Evolutionary conservation across 331 rosid genomes (phyloP).

Genomic region (Dryas integrifolia): DNA sequence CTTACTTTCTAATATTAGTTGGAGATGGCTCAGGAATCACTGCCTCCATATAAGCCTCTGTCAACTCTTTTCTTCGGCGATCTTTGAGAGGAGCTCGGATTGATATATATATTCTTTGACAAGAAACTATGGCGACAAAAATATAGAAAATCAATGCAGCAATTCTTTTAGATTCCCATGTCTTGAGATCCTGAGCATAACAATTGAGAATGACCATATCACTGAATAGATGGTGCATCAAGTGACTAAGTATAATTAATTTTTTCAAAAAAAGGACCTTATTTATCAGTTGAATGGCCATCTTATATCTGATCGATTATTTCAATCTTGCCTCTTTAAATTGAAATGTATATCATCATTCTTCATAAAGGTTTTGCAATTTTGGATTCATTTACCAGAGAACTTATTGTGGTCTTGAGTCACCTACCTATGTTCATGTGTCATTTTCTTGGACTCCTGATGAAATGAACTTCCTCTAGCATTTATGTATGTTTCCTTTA

Average conservation of each 20-base stretch:
- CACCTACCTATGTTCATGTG: too few relatives aligned
- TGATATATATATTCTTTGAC: conserved; percentile 57
- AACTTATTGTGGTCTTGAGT: too few relatives aligned
- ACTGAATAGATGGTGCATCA: conserved; percentile 10
- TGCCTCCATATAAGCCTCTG: conserved; percentile 96
- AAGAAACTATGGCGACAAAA: conserved; percentile 47
- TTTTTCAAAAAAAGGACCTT: background rate
- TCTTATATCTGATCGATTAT: background rate
- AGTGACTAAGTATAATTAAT: background rate
- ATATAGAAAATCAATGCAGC: conserved; percentile 63
- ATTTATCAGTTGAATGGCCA: background rate
- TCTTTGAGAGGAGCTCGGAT: conserved; percentile 54
- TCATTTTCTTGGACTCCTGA: too few relatives aligned
- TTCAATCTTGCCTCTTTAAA: background rate
- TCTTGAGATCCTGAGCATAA: conserved; percentile 59
- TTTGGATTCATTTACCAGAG: too few relatives aligned
- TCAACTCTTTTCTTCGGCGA: conserved; percentile 59
- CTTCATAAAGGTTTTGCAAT: too few relatives aligned
- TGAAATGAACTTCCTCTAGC: background rate
- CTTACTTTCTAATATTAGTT: conserved; percentile 61
- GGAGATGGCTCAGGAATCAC: conserved; percentile 92
- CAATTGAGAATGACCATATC: conserved; percentile 20
- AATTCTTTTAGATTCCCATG: conserved; percentile 73
- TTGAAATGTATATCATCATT: background rate
- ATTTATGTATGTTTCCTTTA: background rate